These are phyloP conservation scores for Sphaerostilbella broomeana DNA, from an alignment of 2,329 filamentous ascomycete genomes.

Conservation along the genomic window DNA sequence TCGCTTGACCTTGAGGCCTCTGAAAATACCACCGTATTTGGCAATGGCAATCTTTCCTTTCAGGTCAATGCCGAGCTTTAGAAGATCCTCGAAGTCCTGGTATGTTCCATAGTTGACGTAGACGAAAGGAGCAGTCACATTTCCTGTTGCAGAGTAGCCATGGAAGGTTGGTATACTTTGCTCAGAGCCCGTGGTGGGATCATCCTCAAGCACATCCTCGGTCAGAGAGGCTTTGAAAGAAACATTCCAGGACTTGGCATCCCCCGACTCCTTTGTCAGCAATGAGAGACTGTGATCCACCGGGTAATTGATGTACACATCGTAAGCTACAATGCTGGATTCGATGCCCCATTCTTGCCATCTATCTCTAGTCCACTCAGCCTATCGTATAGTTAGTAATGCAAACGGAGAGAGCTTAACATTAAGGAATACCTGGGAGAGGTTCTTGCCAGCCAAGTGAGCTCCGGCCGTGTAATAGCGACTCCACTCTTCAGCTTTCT, in stretches of 20 bases:
- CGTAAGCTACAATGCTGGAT: constrained; percentile 60
- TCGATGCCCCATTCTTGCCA: constrained; percentile 67
- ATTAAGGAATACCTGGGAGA: constrained; percentile 50
- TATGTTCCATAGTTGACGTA: constrained; percentile 91
- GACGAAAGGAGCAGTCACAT: constrained; percentile 81
- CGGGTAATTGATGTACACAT: constrained; percentile 74
- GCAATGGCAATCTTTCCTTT: constrained; percentile 80
- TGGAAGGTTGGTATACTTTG: constrained; percentile 85
- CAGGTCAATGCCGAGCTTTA: constrained; percentile 66
- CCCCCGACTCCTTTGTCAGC: constrained; percentile 38
- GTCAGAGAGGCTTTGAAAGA: constrained; percentile 74
- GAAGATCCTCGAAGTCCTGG: constrained; percentile 74
- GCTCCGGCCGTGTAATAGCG: constrained; percentile 70
- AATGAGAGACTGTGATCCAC: constrained; percentile 63
- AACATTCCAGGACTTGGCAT: constrained; percentile 46
- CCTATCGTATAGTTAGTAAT: constrained; percentile 34
- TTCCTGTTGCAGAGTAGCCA: constrained; percentile 86
- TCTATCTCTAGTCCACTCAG: constrained; percentile 65
- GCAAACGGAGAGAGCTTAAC: neutral
- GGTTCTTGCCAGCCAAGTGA: constrained; percentile 71
- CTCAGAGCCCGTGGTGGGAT: constrained; percentile 65
- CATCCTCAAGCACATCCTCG: constrained; percentile 79
- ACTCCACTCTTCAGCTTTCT: constrained; percentile 63
- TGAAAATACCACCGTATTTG: constrained; percentile 80
- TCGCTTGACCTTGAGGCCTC: constrained; percentile 86